Base-by-base conservation (phyloP, 2,329 filamentous ascomycete genomes). In the Diaporthe helianthi region DNA sequence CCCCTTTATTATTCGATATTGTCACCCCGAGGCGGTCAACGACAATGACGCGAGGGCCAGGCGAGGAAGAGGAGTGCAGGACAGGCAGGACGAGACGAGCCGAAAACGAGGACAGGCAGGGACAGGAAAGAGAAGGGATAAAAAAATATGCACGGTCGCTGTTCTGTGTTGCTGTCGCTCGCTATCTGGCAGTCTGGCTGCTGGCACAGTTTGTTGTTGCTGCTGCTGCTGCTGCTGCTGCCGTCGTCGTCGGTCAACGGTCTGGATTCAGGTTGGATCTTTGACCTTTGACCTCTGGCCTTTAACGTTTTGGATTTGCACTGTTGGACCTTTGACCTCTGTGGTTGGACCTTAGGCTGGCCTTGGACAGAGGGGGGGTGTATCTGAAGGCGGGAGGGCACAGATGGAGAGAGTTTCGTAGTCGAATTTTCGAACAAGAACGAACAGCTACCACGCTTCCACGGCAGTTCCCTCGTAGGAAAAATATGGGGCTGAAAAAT, bases 11-110 rank as follows among this genome's bases (percentile, higher is more conserved):
- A 71, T 55, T 69, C 69, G 69, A 65, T 58, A 69, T 71, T 64
- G 67, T 69, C 69, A n/a, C 69, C 69, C 69, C 66, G 61, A 71
- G 69, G 69, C 69, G 69, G 69, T 71, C 69, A 71, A 67, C 51
- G 58, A 63, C 52, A 68, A 69, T 67, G 67, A 64, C 44, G 63
- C 67, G 54, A 67, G 63, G 69, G 69, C 61, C 67, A 67, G 49
- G 61, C 60, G 55, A 51, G 58, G 60, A 33, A 55, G 52, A 53
- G 49, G 67, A 46, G 49, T 9, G 22, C 41, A 26, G 26, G 17
- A 44, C n/a, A 13, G 49, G 17, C 31, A 58, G 55, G 47, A 38
- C 44, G 26, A 44, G 55, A 64, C 55, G 52, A 66, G 63, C 36
- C 44, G 46, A 51, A 51, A 52, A 49, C 52, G 33, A 49, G 26